A percentile compares a stretch with the other conserved stretches of the same genome.
Evolutionary conservation across 2,329 filamentous ascomycete species (phyloP).

Genomic region (Cytospora chrysosperma): DNA sequence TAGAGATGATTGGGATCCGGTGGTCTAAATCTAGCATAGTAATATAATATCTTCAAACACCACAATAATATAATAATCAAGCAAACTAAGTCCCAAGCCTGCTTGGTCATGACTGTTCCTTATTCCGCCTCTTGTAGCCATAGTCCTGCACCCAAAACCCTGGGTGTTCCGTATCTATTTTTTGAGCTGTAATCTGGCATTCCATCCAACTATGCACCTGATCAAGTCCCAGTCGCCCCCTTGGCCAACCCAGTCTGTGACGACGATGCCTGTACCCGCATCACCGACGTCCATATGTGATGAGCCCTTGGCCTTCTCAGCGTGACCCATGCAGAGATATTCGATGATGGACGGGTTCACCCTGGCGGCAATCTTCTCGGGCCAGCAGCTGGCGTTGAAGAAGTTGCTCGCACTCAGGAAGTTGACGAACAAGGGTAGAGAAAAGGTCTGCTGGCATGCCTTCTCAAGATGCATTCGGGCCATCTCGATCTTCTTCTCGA

Average conservation of each 20-base stretch:
- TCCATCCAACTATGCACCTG: slow-evolving; percentile 87
- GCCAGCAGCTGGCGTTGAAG: slow-evolving; percentile 90
- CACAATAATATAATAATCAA: slow-evolving; percentile 15
- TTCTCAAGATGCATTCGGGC: slow-evolving; percentile 75
- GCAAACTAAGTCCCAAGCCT: background rate
- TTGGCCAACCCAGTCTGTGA: slow-evolving; percentile 90
- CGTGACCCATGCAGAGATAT: slow-evolving; percentile 60
- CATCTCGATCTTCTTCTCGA: slow-evolving; percentile 76
- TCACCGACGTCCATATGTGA: slow-evolving; percentile 58
- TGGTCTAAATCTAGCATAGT: no score
- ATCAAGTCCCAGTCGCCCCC: slow-evolving; percentile 89
- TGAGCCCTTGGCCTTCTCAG: slow-evolving; percentile 50
- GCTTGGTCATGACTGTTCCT: background rate
- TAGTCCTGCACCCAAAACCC: background rate
- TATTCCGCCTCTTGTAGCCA: background rate
- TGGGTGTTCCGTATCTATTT: background rate
- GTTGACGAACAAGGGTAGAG: slow-evolving; percentile 77
- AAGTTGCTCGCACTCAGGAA: slow-evolving; percentile 92
- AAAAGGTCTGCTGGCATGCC: slow-evolving; percentile 54
- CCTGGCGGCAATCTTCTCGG: slow-evolving; percentile 83
- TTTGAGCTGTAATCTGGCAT: slow-evolving; percentile 62
- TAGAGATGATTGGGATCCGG: background rate
- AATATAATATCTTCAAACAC: no score
- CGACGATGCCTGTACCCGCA: slow-evolving; percentile 80
- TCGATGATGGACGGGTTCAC: slow-evolving; percentile 75